A percentile compares a stretch with the other conserved stretches of the same genome.
These are phyloP conservation scores for Musa itinerans DNA, from an alignment of 176 grass and related monocot species.

Conservation along the genomic window DNA sequence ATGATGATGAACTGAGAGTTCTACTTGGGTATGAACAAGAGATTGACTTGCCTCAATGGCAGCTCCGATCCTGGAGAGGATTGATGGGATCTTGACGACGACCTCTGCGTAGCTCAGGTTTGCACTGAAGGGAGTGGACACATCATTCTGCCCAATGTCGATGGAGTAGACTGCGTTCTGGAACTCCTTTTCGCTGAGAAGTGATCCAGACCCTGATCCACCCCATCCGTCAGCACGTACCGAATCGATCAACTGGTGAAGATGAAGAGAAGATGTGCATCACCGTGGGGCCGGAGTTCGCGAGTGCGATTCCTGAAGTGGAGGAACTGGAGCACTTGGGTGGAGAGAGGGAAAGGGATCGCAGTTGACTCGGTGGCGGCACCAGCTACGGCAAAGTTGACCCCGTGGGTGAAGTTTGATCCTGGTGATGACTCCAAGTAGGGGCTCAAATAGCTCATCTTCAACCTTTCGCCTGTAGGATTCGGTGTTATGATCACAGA, in stretches of 20 bases:
- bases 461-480: constrained; percentile 34
- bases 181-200: constrained; percentile 27
- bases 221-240: too few relatives aligned
- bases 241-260: too few relatives aligned
- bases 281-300: constrained; percentile 32
- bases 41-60: constrained; percentile 26
- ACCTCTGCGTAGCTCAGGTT: constrained; percentile 23
- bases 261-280: neutral
- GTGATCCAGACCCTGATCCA: constrained; percentile 16
- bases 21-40: neutral
- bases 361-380: neutral
- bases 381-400: constrained; percentile 50
- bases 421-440: constrained; percentile 47
- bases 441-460: constrained; percentile 34
- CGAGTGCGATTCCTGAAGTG: constrained; percentile 45
- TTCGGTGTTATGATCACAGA: neutral
- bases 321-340: constrained; percentile 44
- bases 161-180: constrained; percentile 32
- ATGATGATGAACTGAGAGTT: neutral
- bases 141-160: constrained; percentile 48
- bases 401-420: constrained; percentile 30
- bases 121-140: constrained; percentile 7
- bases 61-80: constrained; percentile 24
- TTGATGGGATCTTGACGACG: constrained; percentile 15
- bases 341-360: constrained; percentile 26